Conservation (phyloP, 176 grass and related monocot species). For the barley (Hordeum vulgare) region MorexV3_pseudomolecules_assembly NC_058520.1:570743646-570744145, state of each 20-base stretch:
- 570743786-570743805: background rate
- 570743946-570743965: conserved; percentile 19
- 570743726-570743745: background rate
- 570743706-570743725: conserved; percentile 8
- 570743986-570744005: conserved; percentile 1
- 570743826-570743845: conserved; percentile 6
- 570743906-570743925: conserved; percentile 11
- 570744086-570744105: conserved; percentile 12
- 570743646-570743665: conserved; percentile 42
- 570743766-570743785: conserved; percentile 7
- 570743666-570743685: conserved; percentile 76
- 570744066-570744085: conserved; percentile 5
- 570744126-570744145: conserved; percentile 47
- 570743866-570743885: conserved; percentile 4
- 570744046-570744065: background rate
- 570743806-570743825: conserved; percentile 6
- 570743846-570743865: conserved; percentile 9
- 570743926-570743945: conserved; percentile 3
- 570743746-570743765: background rate
- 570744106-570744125: conserved; percentile 18
- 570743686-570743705: conserved; percentile 65
- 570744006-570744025: conserved; percentile 12
- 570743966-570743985: conserved; percentile 3
- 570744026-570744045: conserved; percentile 11
- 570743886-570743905: background rate